Percentiles rank a stretch among this genome's conserved stretches.
Evolutionary conservation across 169 alveolate species (phyloP).

Genomic region (Cryptosporidium sp.): DNA sequence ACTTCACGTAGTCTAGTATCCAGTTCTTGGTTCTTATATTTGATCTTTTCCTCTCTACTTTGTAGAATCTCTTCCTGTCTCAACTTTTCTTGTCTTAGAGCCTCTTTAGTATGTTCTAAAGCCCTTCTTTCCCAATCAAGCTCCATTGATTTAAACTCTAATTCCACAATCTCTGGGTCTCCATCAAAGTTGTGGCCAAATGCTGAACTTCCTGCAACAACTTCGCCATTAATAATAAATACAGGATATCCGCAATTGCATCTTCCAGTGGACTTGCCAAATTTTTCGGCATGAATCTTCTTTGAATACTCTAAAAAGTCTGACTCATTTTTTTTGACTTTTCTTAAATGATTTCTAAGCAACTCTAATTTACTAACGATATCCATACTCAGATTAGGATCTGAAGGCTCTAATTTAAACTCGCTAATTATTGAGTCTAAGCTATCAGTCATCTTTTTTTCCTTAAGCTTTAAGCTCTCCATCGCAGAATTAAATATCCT

Average conservation of each 20-base stretch:
- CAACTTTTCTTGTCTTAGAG: constrained; percentile 20
- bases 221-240: constrained; percentile 12
- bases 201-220: constrained; percentile 7
- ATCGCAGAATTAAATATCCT: constrained; percentile 22
- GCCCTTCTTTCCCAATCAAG: constrained; percentile 54
- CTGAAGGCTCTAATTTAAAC: not conserved
- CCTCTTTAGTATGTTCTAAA: constrained; percentile 1
- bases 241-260: constrained; percentile 55
- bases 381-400: not conserved
- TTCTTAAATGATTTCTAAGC: constrained; percentile 3
- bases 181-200: not conserved
- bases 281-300: not conserved
- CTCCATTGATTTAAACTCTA: constrained; percentile 52
- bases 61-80: constrained; percentile 21
- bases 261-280: constrained; percentile 23
- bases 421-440: constrained; percentile 12
- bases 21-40: not conserved
- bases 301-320: constrained; percentile 4
- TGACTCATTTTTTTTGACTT: not conserved
- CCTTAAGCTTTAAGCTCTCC: constrained; percentile 6
- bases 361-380: not conserved
- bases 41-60: constrained; percentile 27
- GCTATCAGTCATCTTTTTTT: constrained; percentile 3
- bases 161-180: constrained; percentile 20
- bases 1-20: constrained; percentile 33